Evolutionary conservation across 2,329 filamentous ascomycete genomes (phyloP).

Genomic region (Teratosphaeria viscida): DNA sequence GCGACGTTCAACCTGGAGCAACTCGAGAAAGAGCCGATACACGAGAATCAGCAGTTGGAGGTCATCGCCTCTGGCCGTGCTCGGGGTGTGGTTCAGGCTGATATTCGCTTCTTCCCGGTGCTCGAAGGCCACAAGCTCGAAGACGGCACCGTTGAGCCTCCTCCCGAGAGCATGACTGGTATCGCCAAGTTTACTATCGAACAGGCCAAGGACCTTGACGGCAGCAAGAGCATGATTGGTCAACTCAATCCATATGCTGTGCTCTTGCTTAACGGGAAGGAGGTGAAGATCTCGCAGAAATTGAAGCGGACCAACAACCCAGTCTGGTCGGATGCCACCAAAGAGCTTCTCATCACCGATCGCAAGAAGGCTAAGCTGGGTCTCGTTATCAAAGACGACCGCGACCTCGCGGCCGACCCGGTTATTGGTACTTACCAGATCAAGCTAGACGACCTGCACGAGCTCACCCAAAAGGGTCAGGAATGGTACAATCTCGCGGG

Average conservation of each 20-base stretch:
- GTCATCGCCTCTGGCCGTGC: slow-evolving; percentile 74
- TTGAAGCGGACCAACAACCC: slow-evolving; percentile 96
- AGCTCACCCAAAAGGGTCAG: slow-evolving; percentile 81
- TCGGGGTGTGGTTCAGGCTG: slow-evolving; percentile 67
- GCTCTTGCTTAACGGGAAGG: slow-evolving; percentile 82
- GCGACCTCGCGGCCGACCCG: slow-evolving; percentile 72
- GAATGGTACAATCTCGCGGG: slow-evolving; percentile 91
- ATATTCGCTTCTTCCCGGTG: slow-evolving; percentile 93
- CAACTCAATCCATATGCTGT: slow-evolving; percentile 83
- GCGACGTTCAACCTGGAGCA: slow-evolving; percentile 79
- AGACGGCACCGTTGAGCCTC: slow-evolving; percentile 68
- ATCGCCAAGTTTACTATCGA: slow-evolving; percentile 89
- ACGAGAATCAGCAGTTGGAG: slow-evolving; percentile 78
- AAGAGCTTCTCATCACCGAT: slow-evolving; percentile 92
- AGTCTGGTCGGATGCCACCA: slow-evolving; percentile 85
- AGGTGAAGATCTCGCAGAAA: slow-evolving; percentile 80
- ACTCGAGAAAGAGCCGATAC: slow-evolving; percentile 63
- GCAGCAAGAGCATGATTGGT: slow-evolving; percentile 82
- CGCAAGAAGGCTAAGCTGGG: slow-evolving; percentile 83
- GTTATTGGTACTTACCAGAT: slow-evolving; percentile 89
- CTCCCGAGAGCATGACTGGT: slow-evolving; percentile 84
- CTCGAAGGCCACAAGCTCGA: slow-evolving; percentile 60
- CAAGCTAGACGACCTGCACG: slow-evolving; percentile 85
- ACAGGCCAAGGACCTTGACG: slow-evolving; percentile 92
- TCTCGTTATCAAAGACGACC: slow-evolving; percentile 88